Evolutionary conservation across 768 basidiomycete genomes (phyloP).

Genomic region (Suillus luteus): DNA sequence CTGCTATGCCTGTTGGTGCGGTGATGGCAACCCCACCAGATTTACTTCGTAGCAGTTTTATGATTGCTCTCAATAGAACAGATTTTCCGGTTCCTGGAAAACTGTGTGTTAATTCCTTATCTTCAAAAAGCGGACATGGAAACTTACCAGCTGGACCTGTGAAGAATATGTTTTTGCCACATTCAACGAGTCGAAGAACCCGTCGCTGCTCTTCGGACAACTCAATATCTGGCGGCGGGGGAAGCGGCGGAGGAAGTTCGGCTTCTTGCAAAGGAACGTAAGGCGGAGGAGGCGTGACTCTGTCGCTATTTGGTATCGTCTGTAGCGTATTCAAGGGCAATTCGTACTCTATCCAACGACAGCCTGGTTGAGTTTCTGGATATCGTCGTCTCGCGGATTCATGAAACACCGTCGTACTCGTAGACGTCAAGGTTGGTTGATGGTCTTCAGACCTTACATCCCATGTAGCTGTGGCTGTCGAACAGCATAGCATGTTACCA

Average conservation of each 20-base stretch:
- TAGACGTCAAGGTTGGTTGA: conserved; percentile 11
- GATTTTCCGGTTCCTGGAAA: conserved; percentile 68
- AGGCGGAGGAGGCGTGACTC: conserved; percentile 4
- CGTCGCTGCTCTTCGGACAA: conserved; percentile 43
- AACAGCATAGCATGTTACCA: neutral
- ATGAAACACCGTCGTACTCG: neutral
- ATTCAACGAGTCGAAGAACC: conserved; percentile 48
- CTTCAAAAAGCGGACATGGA: neutral
- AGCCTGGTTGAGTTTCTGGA: neutral
- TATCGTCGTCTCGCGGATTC: neutral
- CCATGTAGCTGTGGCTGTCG: neutral
- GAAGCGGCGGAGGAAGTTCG: conserved; percentile 8
- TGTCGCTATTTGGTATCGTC: neutral
- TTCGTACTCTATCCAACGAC: conserved; percentile 5
- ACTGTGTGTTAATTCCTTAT: neutral
- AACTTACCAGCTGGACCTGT: conserved; percentile 69
- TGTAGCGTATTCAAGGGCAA: neutral
- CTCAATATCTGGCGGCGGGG: conserved; percentile 18
- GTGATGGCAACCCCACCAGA: conserved; percentile 53
- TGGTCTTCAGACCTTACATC: neutral
- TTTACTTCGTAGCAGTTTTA: conserved; percentile 40
- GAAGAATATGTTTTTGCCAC: conserved; percentile 67
- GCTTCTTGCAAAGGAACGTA: neutral
- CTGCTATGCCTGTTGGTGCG: conserved; percentile 67
- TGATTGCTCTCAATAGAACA: conserved; percentile 64